Evolutionary conservation across 345 rosid species (phyloP).

Genomic region (Salix caprea): DNA sequence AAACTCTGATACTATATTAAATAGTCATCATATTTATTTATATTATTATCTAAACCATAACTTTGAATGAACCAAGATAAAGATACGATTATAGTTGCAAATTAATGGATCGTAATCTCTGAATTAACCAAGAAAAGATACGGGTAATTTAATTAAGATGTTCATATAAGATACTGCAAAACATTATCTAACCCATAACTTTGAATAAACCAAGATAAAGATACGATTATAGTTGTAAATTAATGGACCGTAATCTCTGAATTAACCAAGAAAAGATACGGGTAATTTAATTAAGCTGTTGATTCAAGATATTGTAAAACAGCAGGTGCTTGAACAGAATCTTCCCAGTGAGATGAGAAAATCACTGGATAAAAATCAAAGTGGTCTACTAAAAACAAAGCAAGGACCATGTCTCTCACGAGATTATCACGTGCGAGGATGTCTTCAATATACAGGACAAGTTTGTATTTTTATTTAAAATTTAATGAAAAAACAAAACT

Average conservation of each 20-base stretch:
- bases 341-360: not conserved
- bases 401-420: slow-evolving; percentile 40
- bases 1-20: fast-evolving
- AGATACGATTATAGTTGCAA: slow-evolving; percentile 11
- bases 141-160: not conserved
- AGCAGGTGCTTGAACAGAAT: slow-evolving; percentile 1
- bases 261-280: slow-evolving; percentile 2
- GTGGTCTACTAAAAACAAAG: slow-evolving; percentile 23
- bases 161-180: not conserved
- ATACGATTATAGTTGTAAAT: slow-evolving; percentile 4
- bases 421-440: slow-evolving; percentile 36
- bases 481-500: not conserved
- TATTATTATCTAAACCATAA: no score
- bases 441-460: slow-evolving; percentile 19
- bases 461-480: slow-evolving; percentile 14
- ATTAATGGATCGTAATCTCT: not conserved
- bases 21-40: no score
- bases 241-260: not conserved
- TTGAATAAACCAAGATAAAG: slow-evolving; percentile 35
- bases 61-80: slow-evolving; percentile 35
- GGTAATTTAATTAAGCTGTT: not conserved
- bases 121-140: slow-evolving; percentile 1
- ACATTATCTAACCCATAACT: not conserved
- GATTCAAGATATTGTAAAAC: no score
- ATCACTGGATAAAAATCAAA: slow-evolving; percentile 16